Base-by-base conservation (phyloP, 768 basidiomycete genomes). In the Podaxis pistillaris region DNA sequence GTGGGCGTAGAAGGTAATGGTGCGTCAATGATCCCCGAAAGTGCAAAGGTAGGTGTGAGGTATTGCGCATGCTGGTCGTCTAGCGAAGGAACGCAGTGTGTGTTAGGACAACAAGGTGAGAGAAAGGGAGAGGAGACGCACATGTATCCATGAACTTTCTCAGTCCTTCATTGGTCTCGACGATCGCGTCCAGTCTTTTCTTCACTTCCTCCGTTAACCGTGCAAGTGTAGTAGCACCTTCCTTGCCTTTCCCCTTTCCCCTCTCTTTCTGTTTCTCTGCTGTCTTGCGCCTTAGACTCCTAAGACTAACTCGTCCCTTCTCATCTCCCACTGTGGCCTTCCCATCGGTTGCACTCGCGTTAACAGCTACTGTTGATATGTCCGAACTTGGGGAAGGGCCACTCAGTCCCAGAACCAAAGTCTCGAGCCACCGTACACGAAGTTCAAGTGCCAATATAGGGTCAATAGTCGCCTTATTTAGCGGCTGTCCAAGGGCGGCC, bases 341-440 rank as follows among this genome's bases (percentile, higher is more conserved):
- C 79, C 52, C 81, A 81, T 55, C 41, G 13, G 7, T 71, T 67
- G 41, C 57, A 47, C 5, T 13, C 3, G 57, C 12, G 17, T 15
- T 19, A n/a, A 4, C 15, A n/a, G 19, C 26, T 3, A n/a, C 22
- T 22, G 36, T 37, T 19, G 53, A 24, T 17, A 37, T 2, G 36
- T 38, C 36, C 7, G 22, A 24, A 11, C 11, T 24, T n/a, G 12
- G 28, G 28, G 40, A 36, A 12, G 57, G 57, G 11, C 28, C 57
- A 33, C 81, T 82, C 22, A 87, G 81, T 44, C 92, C 93, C 44
- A 86, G 72, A 2, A 93, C 75, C 56, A 94, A 76, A 17, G 90
- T 90, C 70, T 93, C 93, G 1, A 94, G 77, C 90, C 90, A 92
- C 60, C 89, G 79, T 38, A 94, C 71, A 1, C 93, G 83, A 22